Evolutionary conservation across 768 basidiomycete genomes (phyloP).

Genomic region (Auricularia sp.): DNA sequence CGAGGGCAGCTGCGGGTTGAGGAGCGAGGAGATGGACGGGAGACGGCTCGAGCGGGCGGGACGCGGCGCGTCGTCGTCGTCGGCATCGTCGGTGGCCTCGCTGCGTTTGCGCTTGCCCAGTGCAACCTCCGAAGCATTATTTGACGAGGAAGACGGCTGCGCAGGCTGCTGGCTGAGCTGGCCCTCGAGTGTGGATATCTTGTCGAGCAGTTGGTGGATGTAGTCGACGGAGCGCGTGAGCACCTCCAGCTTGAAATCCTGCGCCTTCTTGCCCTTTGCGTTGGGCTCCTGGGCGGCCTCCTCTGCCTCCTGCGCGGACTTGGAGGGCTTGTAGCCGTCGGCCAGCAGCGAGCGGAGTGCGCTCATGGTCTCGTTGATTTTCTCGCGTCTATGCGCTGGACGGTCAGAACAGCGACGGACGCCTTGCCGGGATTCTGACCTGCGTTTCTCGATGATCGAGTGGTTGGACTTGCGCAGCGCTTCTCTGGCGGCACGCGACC

Average conservation of each 20-base stretch:
- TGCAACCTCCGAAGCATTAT: neutral
- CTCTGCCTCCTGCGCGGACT: neutral
- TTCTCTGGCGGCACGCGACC: neutral
- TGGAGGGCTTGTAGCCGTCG: neutral
- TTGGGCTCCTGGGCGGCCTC: neutral
- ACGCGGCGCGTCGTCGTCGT: neutral
- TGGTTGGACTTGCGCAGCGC: neutral
- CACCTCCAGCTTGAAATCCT: conserved; percentile 2
- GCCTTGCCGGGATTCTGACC: neutral
- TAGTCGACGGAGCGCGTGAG: neutral
- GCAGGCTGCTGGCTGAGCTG: neutral
- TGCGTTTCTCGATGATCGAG: neutral
- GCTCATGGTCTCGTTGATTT: neutral
- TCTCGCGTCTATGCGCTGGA: neutral
- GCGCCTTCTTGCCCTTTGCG: neutral
- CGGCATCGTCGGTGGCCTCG: neutral
- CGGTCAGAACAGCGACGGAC: neutral
- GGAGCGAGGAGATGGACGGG: neutral
- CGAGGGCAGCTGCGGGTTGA: neutral
- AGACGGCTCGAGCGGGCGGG: neutral
- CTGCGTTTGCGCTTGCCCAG: neutral
- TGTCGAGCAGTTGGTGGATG: conserved; percentile 1
- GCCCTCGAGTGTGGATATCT: neutral
- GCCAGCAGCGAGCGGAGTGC: neutral
- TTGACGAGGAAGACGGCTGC: neutral